Evolutionary conservation across 768 basidiomycete genomes (phyloP), one percentile per base, ranked within the genome.

Genomic region (Cyclocybe aegerita): DNA sequence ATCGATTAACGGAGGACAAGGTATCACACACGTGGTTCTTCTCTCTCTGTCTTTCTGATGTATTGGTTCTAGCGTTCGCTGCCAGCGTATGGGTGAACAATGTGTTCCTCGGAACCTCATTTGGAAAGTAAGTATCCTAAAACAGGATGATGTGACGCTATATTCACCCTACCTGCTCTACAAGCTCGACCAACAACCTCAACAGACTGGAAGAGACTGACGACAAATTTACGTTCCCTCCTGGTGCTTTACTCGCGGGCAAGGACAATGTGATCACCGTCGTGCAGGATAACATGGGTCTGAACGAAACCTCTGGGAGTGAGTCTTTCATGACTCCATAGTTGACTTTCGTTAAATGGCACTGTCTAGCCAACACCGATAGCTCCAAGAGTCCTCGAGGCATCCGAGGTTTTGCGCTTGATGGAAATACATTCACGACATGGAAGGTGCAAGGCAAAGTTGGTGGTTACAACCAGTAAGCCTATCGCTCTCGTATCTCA

Each of bases 271-370:
- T 91, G 9, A 79, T 93, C 46, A 91, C 90, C 0, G 74, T 92
- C 38, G 74, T 90, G 4, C 87, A 88, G 84, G 90, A 92, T 53
- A 88, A 89, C 58, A 89, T 87, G 85, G 90, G 90, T 0, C 65
- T 88, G 54, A 80, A 90, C 49, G 82, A 90, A 63, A 78, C 80
- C 10, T 43, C 67, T 15, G 74, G 72, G 56, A 55, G 82, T 81
- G 48, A 53, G 74, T 57, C 11, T 4, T 5, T 12, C 45, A 33
- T 12, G 17, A 11, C 2, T 11, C 39, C 12, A 9, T 17, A 31
- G 37, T 12, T n/a, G 10, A 36, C 29, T 16, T 23, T 39, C 4
- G 32, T 17, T 45, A 31, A 38, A 9, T 52, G 15, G 48, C 4
- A 23, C 10, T 23, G 31, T 37, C 7, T 50, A 77, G 76, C 59